phyloP scores from a whole-genome alignment of 2,329 filamentous ascomycete species.

The Neophaeococcomyces mojaviensis region DNA sequence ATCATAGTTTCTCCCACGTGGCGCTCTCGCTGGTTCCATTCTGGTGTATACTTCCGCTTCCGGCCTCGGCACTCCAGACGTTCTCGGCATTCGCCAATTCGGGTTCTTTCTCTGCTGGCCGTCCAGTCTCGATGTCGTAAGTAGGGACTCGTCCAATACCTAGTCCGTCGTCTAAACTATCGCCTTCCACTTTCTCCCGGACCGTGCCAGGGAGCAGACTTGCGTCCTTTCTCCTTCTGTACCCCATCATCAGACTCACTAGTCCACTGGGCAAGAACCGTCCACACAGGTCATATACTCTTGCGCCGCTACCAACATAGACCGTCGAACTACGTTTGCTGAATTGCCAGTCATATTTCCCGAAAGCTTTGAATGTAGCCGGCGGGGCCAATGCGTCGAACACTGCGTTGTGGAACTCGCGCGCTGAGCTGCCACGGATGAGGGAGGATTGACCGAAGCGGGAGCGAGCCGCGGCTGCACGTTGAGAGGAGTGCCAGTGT shows the following conservation, averaged over 20 bases:
- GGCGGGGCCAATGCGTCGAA: constrained; percentile 72
- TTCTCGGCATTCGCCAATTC: not conserved
- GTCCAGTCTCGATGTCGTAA: constrained; percentile 8
- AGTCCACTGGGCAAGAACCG: constrained; percentile 67
- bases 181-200: constrained; percentile 2
- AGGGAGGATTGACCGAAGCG: constrained; percentile 30
- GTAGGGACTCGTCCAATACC: constrained; percentile 9
- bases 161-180: constrained; percentile 18
- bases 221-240: constrained; percentile 49
- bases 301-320: constrained; percentile 75
- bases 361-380: constrained; percentile 38
- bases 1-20: constrained; percentile 23
- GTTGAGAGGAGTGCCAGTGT: constrained; percentile 24
- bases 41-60: constrained; percentile 1
- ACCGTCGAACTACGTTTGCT: constrained; percentile 54
- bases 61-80: constrained; percentile 3
- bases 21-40: constrained; percentile 18
- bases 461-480: constrained; percentile 26
- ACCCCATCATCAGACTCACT: constrained; percentile 91
- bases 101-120: not conserved
- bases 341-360: constrained; percentile 29
- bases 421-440: constrained; percentile 60
- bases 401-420: constrained; percentile 75
- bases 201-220: constrained; percentile 2
- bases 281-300: constrained; percentile 78